Conservation (phyloP, 2,329 filamentous ascomycete genomes). For the Penicillium sp. region DNA sequence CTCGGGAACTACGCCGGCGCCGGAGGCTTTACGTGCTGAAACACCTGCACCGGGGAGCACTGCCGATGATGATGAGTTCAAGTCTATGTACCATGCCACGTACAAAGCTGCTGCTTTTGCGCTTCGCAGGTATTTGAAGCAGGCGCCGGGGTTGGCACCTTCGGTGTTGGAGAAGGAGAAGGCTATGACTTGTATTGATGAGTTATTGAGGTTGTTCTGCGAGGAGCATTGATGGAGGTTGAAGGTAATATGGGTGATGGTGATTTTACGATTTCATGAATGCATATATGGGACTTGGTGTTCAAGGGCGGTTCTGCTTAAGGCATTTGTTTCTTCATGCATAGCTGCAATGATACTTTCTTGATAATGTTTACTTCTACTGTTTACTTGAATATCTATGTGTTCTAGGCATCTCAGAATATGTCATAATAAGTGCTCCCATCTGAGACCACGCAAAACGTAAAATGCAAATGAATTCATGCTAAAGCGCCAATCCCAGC, state of each 20-base stretch:
- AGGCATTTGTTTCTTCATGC: neutral
- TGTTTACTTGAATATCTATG: too few species aligned
- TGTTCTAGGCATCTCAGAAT: too few species aligned
- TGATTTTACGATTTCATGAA: slow-evolving; percentile 18
- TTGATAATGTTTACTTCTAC: neutral
- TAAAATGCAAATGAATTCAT: slow-evolving; percentile 13
- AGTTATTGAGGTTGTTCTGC: slow-evolving; percentile 43
- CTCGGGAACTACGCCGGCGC: slow-evolving; percentile 9
- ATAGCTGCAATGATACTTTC: neutral
- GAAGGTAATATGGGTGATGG: neutral
- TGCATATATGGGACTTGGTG: slow-evolving; percentile 16
- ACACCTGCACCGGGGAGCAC: slow-evolving; percentile 24
- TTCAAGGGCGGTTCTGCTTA: slow-evolving; percentile 1
- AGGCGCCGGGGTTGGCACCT: slow-evolving; percentile 16
- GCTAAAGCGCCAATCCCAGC: slow-evolving; percentile 15
- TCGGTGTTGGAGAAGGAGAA: slow-evolving; percentile 38
- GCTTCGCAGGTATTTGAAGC: slow-evolving; percentile 41
- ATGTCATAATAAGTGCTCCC: too few species aligned
- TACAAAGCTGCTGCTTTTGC: slow-evolving; percentile 47
- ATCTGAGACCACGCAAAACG: neutral
- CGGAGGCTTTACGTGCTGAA: slow-evolving; percentile 20
- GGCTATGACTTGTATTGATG: slow-evolving; percentile 45
- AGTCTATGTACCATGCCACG: slow-evolving; percentile 46
- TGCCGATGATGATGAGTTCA: slow-evolving; percentile 44
- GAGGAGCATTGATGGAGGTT: slow-evolving; percentile 33